Evolutionary conservation across 257 asterid species (phyloP).

Genomic region (Gardenia jasminoides): DNA sequence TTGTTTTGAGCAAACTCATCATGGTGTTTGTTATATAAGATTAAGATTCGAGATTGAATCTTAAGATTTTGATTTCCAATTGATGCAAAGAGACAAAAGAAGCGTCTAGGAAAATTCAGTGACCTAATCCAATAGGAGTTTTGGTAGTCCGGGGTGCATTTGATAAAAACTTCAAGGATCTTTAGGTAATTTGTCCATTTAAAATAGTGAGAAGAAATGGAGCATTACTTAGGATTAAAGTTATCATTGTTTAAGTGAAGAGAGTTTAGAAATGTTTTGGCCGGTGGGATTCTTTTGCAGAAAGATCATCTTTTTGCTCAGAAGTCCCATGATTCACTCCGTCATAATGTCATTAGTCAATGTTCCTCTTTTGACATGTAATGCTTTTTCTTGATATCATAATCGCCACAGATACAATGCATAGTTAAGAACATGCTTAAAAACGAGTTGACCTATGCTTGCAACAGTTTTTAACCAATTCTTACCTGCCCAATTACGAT

Average conservation of each 20-base stretch:
- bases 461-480: neutral
- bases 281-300: conserved; percentile 21
- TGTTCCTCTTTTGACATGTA: conserved; percentile 13
- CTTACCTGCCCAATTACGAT: neutral
- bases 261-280: conserved; percentile 28
- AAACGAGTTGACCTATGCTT: conserved; percentile 6
- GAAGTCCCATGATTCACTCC: conserved; percentile 30
- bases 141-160: neutral
- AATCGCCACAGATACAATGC: neutral
- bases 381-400: conserved; percentile 2
- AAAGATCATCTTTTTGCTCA: conserved; percentile 23
- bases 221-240: conserved; percentile 6
- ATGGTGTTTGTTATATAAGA: no score
- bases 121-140: neutral
- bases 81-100: neutral
- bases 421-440: neutral
- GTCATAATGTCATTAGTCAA: conserved; percentile 7
- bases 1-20: no score
- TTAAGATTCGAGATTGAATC: no score
- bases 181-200: neutral
- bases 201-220: neutral
- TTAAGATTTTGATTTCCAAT: no score
- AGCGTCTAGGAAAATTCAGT: neutral
- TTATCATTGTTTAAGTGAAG: neutral
- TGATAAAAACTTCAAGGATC: neutral